Conservation (phyloP, 208 protist species). For the Trypanosoma brucei region DNA sequence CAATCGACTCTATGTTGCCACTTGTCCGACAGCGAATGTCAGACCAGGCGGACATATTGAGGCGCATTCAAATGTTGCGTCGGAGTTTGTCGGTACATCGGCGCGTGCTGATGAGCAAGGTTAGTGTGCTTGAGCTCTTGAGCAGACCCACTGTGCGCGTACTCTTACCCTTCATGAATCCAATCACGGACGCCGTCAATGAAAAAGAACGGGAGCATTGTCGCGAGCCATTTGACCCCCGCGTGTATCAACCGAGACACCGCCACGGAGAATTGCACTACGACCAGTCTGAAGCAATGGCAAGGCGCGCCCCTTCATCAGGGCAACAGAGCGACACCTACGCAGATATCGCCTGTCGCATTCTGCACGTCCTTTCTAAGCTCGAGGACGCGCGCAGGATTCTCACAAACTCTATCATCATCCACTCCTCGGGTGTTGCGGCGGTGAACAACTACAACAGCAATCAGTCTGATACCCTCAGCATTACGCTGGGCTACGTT, state of each 20-base stretch:
- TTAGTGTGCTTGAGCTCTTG: constrained; percentile 40
- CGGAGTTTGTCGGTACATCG: constrained; percentile 43
- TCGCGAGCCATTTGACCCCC: too few species aligned
- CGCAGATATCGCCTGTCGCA: constrained; percentile 18
- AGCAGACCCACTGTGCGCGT: constrained; percentile 29
- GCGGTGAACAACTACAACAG: constrained; percentile 33
- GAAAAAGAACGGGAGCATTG: too few species aligned
- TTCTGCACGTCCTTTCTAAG: constrained; percentile 28
- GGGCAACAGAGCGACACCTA: not conserved
- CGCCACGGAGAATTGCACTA: too few species aligned
- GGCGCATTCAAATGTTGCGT: constrained; percentile 52
- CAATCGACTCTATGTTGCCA: constrained; percentile 62
- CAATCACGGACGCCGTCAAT: constrained; percentile 1
- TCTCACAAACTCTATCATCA: constrained; percentile 55
- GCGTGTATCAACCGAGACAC: not conserved
- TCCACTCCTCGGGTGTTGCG: constrained; percentile 55
- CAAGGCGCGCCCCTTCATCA: not conserved
- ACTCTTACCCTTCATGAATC: constrained; percentile 28
- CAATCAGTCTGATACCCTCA: constrained; percentile 43
- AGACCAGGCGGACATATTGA: constrained; percentile 61
- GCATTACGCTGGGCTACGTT: constrained; percentile 45
- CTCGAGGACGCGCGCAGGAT: constrained; percentile 42
- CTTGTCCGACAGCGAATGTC: constrained; percentile 38
- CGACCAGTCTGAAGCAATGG: not conserved
- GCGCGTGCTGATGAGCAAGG: constrained; percentile 44